Conservation (phyloP, 2,329 filamentous ascomycete genomes). For the Coniochaeta sp. region DNA sequence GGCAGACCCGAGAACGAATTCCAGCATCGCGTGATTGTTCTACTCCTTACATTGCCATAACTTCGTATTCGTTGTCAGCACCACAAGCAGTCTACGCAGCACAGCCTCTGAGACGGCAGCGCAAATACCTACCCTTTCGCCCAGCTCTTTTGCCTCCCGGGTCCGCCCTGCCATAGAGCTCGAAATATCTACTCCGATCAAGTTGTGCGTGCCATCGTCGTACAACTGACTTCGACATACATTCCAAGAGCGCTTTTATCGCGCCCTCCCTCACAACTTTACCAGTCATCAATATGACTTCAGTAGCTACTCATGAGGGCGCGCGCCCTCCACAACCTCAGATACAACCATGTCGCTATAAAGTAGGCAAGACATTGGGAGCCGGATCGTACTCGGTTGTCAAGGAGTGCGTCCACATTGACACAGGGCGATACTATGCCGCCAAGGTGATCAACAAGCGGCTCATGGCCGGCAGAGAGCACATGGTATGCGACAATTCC, state of each 20-base stretch:
- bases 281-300: constrained; percentile 4
- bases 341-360: constrained; percentile 94
- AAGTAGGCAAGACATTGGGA: constrained; percentile 95
- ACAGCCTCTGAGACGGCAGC: neutral
- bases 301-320: constrained; percentile 7
- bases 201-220: neutral
- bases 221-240: neutral
- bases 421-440: constrained; percentile 95
- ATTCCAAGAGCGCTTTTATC: neutral
- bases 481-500: constrained; percentile 63
- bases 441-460: constrained; percentile 99
- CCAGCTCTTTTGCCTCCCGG: neutral
- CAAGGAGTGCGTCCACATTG: constrained; percentile 98
- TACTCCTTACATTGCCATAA: too few species aligned
- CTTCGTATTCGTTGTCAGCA: neutral
- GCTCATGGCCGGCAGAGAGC: constrained; percentile 92
- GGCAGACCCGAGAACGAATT: neutral
- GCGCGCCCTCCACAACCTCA: constrained; percentile 39
- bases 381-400: constrained; percentile 97
- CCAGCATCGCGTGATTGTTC: neutral
- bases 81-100: neutral
- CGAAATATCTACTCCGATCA: neutral
- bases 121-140: neutral
- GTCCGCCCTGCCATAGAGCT: neutral
- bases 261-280: neutral